phyloP scores from a whole-genome alignment of 176 grass and related monocot species.

The Ensete glaucum region DNA sequence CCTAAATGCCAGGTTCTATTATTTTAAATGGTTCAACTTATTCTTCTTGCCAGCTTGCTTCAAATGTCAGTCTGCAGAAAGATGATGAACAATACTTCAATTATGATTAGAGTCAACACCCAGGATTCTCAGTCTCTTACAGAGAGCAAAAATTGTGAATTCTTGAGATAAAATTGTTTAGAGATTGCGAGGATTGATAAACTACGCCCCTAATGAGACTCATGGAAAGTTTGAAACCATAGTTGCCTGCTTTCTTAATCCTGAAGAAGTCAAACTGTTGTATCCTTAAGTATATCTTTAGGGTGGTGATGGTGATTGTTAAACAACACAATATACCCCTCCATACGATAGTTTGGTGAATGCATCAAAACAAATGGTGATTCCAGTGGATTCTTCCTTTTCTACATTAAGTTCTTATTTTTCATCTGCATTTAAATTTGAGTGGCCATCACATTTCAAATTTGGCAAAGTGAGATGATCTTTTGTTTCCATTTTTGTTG shows the following conservation, averaged over 20 bases:
- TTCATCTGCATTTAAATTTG: too few relatives aligned
- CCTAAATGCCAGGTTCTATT: background rate
- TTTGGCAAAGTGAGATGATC: too few relatives aligned
- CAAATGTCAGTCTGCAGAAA: background rate
- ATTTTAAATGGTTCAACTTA: background rate
- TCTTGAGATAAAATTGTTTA: background rate
- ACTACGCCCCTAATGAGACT: background rate
- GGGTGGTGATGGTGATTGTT: too few relatives aligned
- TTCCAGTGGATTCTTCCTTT: too few relatives aligned
- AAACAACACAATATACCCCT: too few relatives aligned
- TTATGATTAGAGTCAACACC: background rate
- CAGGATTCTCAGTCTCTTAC: background rate
- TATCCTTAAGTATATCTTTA: background rate
- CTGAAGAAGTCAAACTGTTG: background rate
- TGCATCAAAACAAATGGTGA: too few relatives aligned
- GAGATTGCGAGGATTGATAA: background rate
- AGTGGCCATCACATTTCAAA: too few relatives aligned
- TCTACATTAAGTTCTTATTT: too few relatives aligned
- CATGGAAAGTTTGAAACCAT: background rate
- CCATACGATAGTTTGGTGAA: too few relatives aligned
- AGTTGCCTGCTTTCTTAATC: background rate
- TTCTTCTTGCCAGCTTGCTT: background rate
- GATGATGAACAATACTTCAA: background rate
- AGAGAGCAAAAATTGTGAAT: background rate
- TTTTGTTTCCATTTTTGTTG: too few relatives aligned